Percentiles rank a stretch among this genome's conserved stretches.
These are phyloP conservation scores for Ichthyophthirius multifiliis DNA, from an alignment of 169 alveolate species.

Conservation along the genomic window DNA sequence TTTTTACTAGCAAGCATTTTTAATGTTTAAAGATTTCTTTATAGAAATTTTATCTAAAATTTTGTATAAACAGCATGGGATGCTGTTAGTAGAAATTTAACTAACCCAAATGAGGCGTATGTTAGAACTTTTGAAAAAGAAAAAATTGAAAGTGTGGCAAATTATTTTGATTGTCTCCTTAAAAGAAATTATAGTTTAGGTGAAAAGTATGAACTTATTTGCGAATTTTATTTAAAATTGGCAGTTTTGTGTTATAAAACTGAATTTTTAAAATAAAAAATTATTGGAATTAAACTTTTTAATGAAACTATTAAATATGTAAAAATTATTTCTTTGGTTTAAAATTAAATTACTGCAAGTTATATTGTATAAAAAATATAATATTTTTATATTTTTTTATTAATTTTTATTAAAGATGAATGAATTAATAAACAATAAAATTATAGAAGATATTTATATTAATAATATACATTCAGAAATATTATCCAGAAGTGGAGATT, in stretches of 20 bases:
- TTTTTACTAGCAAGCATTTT: background rate
- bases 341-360: no score
- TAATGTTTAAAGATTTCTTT: background rate
- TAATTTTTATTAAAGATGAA: background rate
- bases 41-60: background rate
- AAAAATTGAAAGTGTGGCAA: constrained; percentile 47
- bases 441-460: background rate
- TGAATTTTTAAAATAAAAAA: constrained; percentile 63
- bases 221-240: constrained; percentile 30
- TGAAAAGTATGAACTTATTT: constrained; percentile 21
- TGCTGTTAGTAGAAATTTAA: constrained; percentile 38
- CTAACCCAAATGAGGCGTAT: constrained; percentile 45
- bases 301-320: constrained; percentile 32
- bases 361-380: no score
- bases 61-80: background rate
- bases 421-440: background rate
- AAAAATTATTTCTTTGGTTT: background rate
- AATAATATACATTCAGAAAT: background rate
- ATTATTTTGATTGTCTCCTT: constrained; percentile 16
- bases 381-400: background rate
- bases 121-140: constrained; percentile 59
- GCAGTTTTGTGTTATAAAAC: constrained; percentile 54
- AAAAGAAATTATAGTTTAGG: constrained; percentile 41
- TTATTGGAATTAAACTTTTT: constrained; percentile 66
- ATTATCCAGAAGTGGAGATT: background rate